phyloP scores from a whole-genome alignment of 495 filamentous ascomycete genomes.

The Xanthoparmelia taractica region DNA sequence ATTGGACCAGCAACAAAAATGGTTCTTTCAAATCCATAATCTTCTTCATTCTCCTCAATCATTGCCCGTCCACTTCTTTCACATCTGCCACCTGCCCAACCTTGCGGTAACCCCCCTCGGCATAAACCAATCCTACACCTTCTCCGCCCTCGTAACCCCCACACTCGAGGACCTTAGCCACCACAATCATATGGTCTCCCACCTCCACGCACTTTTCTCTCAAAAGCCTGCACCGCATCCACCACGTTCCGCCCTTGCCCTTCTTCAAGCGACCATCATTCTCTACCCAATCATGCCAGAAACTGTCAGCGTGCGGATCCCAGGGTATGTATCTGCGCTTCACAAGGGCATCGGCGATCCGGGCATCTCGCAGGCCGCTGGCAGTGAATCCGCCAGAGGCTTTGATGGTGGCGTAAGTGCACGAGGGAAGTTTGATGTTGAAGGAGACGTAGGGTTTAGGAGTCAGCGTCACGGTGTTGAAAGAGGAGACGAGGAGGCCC shows the following conservation, averaged over 20 bases:
- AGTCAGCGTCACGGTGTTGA: constrained; percentile 63
- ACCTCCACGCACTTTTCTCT: constrained; percentile 4
- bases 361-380: constrained; percentile 28
- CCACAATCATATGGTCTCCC: constrained; percentile 17
- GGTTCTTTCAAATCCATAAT: not conserved
- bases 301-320: constrained; percentile 21
- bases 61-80: not conserved
- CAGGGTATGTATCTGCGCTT: constrained; percentile 14
- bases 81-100: not conserved
- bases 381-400: constrained; percentile 36
- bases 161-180: constrained; percentile 18
- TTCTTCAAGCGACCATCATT: constrained; percentile 23
- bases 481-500: constrained; percentile 77
- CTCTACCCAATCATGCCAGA: not conserved
- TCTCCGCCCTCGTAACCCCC: constrained; percentile 17
- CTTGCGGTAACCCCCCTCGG: not conserved
- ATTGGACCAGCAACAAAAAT: not conserved
- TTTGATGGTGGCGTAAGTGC: constrained; percentile 58
- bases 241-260: constrained; percentile 35
- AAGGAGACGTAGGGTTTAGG: constrained; percentile 67
- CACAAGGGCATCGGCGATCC: constrained; percentile 40
- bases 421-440: constrained; percentile 67
- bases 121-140: constrained; percentile 2
- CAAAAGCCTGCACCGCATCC: constrained; percentile 27
- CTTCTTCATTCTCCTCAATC: not conserved